Conservation (phyloP, 2,329 filamentous ascomycete genomes). For the Aureobasidium sp. region DNA sequence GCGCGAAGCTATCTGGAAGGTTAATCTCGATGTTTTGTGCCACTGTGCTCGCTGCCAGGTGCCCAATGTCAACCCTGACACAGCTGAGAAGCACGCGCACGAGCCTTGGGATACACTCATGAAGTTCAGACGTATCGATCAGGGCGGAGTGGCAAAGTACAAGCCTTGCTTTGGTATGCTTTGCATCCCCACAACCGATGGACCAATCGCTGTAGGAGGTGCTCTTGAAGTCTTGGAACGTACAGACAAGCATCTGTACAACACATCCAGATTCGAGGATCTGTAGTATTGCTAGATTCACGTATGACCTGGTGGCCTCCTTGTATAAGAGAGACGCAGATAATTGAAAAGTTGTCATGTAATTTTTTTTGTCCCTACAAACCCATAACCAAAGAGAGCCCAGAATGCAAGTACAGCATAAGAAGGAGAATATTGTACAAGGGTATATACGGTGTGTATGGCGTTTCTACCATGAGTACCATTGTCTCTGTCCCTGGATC, state of each 20-base stretch:
- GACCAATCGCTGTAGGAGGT: slow-evolving; percentile 51
- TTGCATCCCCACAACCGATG: slow-evolving; percentile 51
- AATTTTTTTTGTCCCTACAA: neutral
- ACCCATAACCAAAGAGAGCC: neutral
- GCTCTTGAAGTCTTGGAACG: slow-evolving; percentile 51
- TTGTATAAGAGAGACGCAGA: neutral
- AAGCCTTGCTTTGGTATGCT: slow-evolving; percentile 65
- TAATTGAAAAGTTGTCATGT: slow-evolving; percentile 4
- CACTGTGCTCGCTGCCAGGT: slow-evolving; percentile 56
- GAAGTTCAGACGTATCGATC: slow-evolving; percentile 54
- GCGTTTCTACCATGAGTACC: slow-evolving; percentile 72
- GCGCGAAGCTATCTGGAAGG: slow-evolving; percentile 29
- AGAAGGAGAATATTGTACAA: slow-evolving; percentile 14
- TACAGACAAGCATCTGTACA: slow-evolving; percentile 52
- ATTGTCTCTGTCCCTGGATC: slow-evolving; percentile 76
- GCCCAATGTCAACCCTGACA: slow-evolving; percentile 59
- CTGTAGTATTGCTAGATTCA: slow-evolving; percentile 20
- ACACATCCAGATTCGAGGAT: slow-evolving; percentile 28
- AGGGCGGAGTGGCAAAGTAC: slow-evolving; percentile 52
- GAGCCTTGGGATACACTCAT: slow-evolving; percentile 58
- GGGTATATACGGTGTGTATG: slow-evolving; percentile 3
- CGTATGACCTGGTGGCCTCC: neutral
- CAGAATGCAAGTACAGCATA: slow-evolving; percentile 2
- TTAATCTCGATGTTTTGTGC: slow-evolving; percentile 52
- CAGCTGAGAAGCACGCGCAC: slow-evolving; percentile 50